phyloP scores from a whole-genome alignment of 768 basidiomycete genomes.

The Mycena floridula region DNA sequence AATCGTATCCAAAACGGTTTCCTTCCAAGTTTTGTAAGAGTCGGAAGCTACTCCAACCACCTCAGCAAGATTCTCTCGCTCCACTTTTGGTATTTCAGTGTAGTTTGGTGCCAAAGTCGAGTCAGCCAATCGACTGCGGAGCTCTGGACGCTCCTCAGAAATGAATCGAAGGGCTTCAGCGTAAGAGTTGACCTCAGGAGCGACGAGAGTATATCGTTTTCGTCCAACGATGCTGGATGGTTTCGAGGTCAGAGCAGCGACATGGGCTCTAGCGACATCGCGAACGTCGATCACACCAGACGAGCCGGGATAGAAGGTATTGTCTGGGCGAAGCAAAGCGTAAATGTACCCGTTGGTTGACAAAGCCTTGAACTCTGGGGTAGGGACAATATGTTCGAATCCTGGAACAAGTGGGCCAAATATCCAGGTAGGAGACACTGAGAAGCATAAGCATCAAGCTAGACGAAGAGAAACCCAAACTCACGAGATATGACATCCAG shows the following conservation, averaged over 20 bases:
- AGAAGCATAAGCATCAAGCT: background rate
- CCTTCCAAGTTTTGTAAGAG: background rate
- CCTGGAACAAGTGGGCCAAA: slow-evolving; percentile 5
- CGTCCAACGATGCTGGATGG: background rate
- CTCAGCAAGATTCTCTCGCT: slow-evolving; percentile 1
- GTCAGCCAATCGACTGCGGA: slow-evolving; percentile 3
- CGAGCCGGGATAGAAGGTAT: slow-evolving; percentile 1
- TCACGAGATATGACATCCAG: slow-evolving; percentile 3
- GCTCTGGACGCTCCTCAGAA: slow-evolving; percentile 2
- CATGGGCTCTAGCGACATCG: slow-evolving; percentile 4
- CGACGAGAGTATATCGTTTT: slow-evolving; percentile 1
- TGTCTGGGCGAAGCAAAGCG: slow-evolving; percentile 2
- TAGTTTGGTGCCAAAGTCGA: background rate
- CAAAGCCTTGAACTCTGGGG: slow-evolving; percentile 1
- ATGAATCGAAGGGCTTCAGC: slow-evolving; percentile 3
- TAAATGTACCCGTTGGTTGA: slow-evolving; percentile 4
- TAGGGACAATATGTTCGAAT: slow-evolving; percentile 4
- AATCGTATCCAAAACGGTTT: slow-evolving; percentile 4
- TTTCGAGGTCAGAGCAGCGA: slow-evolving; percentile 4
- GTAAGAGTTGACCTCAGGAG: slow-evolving; percentile 5
- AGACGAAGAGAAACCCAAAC: background rate
- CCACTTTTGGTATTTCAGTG: background rate
- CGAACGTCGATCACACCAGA: slow-evolving; percentile 5
- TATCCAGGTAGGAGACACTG: slow-evolving; percentile 4
- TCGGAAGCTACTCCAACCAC: slow-evolving; percentile 3